Evolutionary conservation across 257 asterid species (phyloP).

Genomic region (Linderniella brevidens): DNA sequence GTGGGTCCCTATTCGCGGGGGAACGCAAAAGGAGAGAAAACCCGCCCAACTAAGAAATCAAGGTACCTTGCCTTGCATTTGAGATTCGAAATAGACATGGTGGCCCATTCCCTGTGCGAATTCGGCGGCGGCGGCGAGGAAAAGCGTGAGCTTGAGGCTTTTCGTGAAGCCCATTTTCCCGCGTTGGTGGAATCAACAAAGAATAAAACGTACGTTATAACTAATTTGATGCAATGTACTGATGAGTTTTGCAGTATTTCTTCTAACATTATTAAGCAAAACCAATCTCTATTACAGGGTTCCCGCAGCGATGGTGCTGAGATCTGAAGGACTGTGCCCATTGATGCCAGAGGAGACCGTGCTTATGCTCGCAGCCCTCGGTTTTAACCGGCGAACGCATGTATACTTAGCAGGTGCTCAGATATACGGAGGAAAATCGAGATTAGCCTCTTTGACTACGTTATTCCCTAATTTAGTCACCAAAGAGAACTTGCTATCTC

Average conservation of each 20-base stretch:
- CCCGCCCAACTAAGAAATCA: slow-evolving; percentile 33
- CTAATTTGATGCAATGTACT: slow-evolving; percentile 9
- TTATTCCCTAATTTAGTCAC: slow-evolving; percentile 83
- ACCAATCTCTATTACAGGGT: slow-evolving; percentile 36
- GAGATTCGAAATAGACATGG: slow-evolving; percentile 99
- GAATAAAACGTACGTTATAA: slow-evolving; percentile 34
- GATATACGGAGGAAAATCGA: slow-evolving; percentile 76
- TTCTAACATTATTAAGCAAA: slow-evolving; percentile 5
- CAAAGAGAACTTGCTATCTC: slow-evolving; percentile 77
- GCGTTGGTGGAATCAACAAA: slow-evolving; percentile 53
- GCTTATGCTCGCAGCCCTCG: slow-evolving; percentile 92
- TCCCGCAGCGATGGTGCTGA: slow-evolving; percentile 50
- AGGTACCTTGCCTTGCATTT: slow-evolving; percentile 81
- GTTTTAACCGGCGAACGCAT: slow-evolving; percentile 74
- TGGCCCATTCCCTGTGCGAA: slow-evolving; percentile 91
- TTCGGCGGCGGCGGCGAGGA: slow-evolving; percentile 91
- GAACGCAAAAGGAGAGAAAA: slow-evolving; percentile 29
- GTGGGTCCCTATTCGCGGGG: slow-evolving; percentile 62
- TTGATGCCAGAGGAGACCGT: slow-evolving; percentile 98
- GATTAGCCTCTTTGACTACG: slow-evolving; percentile 76
- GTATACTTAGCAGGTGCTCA: slow-evolving; percentile 91
- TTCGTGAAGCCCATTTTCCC: slow-evolving; percentile 70
- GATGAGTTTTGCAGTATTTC: background rate
- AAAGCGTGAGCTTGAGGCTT: slow-evolving; percentile 55
- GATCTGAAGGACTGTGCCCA: slow-evolving; percentile 87